These are phyloP conservation scores for Colletotrichum musae DNA, from an alignment of 2,329 filamentous ascomycete genomes.

Conservation along the genomic window DNA sequence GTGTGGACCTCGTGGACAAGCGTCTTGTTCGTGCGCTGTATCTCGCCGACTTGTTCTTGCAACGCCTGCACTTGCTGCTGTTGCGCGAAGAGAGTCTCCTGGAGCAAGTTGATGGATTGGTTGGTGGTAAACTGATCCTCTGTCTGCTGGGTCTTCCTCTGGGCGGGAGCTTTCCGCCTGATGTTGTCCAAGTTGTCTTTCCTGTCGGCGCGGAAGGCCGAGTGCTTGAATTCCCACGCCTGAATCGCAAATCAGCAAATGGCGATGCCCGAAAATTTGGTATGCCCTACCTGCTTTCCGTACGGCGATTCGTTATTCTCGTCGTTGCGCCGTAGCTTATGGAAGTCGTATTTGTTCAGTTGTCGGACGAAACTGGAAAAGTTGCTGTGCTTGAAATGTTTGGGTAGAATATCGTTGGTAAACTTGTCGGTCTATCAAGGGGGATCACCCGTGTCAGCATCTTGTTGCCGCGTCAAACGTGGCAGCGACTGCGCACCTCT, in stretches of 20 bases:
- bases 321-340: slow-evolving; percentile 95
- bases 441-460: background rate
- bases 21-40: slow-evolving; percentile 74
- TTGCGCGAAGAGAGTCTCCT: slow-evolving; percentile 88
- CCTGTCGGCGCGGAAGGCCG: slow-evolving; percentile 94
- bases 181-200: slow-evolving; percentile 98
- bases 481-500: slow-evolving; percentile 74
- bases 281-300: slow-evolving; percentile 76
- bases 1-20: slow-evolving; percentile 74
- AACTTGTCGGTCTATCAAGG: slow-evolving; percentile 90
- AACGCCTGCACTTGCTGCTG: slow-evolving; percentile 93
- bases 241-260: slow-evolving; percentile 51
- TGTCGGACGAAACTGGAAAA: slow-evolving; percentile 97
- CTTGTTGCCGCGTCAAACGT: slow-evolving; percentile 1
- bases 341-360: slow-evolving; percentile 97
- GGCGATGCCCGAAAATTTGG: background rate
- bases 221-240: slow-evolving; percentile 98
- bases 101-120: slow-evolving; percentile 91
- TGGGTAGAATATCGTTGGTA: slow-evolving; percentile 95
- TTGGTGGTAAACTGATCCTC: slow-evolving; percentile 84
- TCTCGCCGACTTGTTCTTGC: slow-evolving; percentile 86
- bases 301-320: slow-evolving; percentile 87
- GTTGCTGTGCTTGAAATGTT: slow-evolving; percentile 99
- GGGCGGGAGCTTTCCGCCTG: slow-evolving; percentile 92
- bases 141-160: slow-evolving; percentile 77